Conservation (phyloP, 2,329 filamentous ascomycete genomes). For the Scorias spongiosa region DNA sequence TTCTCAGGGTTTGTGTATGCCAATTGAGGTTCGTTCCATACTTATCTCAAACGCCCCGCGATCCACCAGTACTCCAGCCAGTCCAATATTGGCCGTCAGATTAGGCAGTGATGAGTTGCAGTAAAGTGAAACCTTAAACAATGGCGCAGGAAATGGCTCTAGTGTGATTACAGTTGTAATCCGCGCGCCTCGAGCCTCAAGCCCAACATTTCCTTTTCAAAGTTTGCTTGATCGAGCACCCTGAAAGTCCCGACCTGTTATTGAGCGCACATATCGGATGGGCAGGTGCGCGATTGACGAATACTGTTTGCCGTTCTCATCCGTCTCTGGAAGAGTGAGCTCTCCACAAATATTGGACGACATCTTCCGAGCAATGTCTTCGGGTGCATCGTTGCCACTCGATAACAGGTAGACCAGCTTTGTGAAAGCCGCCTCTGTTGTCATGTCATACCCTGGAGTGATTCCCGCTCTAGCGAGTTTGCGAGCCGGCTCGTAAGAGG, state of each 20-base stretch:
- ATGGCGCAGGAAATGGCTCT: no score
- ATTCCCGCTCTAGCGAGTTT: slow-evolving; percentile 70
- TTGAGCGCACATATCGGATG: background rate
- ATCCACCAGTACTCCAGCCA: no score
- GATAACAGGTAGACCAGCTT: slow-evolving; percentile 80
- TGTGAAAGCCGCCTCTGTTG: slow-evolving; percentile 76
- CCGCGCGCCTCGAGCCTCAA: no score
- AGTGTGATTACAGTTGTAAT: no score
- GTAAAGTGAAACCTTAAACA: no score
- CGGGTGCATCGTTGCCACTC: slow-evolving; percentile 44
- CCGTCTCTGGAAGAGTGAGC: slow-evolving; percentile 39
- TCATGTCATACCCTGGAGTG: slow-evolving; percentile 78
- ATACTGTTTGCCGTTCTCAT: background rate
- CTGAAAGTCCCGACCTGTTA: background rate
- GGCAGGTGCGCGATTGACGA: background rate
- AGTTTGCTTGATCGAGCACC: background rate
- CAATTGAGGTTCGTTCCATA: no score
- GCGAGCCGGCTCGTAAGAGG: slow-evolving; percentile 33
- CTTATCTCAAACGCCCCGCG: no score
- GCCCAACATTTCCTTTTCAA: background rate
- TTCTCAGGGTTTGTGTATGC: no score
- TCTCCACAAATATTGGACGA: slow-evolving; percentile 66
- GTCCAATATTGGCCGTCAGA: no score
- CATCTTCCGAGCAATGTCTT: slow-evolving; percentile 57
- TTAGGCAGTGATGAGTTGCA: no score